phyloP scores from a whole-genome alignment of 768 basidiomycete genomes.

The Russula dissimulans region DNA sequence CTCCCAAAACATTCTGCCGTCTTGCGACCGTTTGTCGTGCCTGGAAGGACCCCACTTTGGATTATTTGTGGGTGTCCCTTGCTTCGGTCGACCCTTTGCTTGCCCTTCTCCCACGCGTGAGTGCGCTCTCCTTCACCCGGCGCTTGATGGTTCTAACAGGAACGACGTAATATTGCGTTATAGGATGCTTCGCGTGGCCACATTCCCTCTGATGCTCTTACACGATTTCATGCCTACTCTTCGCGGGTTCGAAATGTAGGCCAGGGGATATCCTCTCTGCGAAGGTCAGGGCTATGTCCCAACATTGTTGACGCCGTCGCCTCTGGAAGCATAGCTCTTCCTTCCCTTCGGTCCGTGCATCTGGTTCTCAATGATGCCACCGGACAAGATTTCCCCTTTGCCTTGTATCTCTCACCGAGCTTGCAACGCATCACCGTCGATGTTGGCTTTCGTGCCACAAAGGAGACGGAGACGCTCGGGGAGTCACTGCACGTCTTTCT shows the following conservation, averaged over 20 bases:
- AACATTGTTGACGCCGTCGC: background rate
- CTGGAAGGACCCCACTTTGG: conserved; percentile 20
- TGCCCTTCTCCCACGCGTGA: conserved; percentile 16
- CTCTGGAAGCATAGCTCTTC: conserved; percentile 4
- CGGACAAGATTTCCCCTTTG: conserved; percentile 10
- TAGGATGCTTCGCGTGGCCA: background rate
- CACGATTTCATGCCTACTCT: conserved; percentile 15
- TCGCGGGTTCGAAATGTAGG: conserved; percentile 17
- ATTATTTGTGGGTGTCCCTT: conserved; percentile 18
- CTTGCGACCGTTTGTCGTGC: conserved; percentile 19
- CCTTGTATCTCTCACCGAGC: conserved; percentile 13
- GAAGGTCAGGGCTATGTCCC: background rate
- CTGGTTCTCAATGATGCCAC: conserved; percentile 10
- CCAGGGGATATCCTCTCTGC: conserved; percentile 6
- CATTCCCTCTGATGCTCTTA: background rate
- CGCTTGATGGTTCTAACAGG: background rate
- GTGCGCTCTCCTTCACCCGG: background rate
- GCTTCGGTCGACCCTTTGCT: conserved; percentile 18
- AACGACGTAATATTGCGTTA: background rate
- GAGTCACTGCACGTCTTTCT: conserved; percentile 14
- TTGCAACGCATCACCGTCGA: conserved; percentile 11
- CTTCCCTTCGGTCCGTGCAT: conserved; percentile 12
- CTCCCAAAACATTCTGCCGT: conserved; percentile 12
- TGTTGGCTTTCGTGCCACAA: conserved; percentile 13
- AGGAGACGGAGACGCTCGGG: background rate